A percentile compares a stretch with the other conserved stretches of the same genome.
Conservation (phyloP, 306 rosid species). For the Prunus dulcis region DNA sequence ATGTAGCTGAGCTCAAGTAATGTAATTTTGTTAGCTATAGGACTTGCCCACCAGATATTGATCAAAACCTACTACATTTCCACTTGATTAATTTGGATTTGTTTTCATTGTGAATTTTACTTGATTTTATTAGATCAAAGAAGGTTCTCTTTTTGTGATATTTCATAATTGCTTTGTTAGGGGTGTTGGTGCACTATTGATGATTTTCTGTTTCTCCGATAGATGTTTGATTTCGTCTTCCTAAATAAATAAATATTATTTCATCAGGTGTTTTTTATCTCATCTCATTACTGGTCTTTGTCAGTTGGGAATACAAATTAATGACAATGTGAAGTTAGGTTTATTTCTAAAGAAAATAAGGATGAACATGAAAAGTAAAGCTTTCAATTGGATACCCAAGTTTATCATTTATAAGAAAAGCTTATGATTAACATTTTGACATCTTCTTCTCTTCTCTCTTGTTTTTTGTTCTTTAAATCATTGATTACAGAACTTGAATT, state of each 20-base stretch:
- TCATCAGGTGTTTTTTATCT: background rate
- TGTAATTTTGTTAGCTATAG: background rate
- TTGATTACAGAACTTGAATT: slow-evolving; percentile 6
- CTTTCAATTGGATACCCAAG: slow-evolving; percentile 3
- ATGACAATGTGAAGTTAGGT: background rate
- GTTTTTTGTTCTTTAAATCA: background rate
- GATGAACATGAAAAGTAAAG: background rate
- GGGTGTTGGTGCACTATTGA: background rate
- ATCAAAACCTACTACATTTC: background rate
- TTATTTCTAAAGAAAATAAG: background rate
- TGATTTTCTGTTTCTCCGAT: background rate
- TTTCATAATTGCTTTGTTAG: background rate
- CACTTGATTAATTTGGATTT: background rate
- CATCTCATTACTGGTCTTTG: background rate
- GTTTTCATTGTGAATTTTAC: background rate
- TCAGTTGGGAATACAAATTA: too few species aligned
- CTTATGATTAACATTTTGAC: slow-evolving; percentile 9
- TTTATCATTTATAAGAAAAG: background rate
- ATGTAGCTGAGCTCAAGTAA: background rate
- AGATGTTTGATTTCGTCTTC: background rate
- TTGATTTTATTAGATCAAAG: background rate
- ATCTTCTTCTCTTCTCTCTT: slow-evolving; percentile 4
- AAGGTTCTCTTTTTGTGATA: background rate
- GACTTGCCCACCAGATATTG: background rate
- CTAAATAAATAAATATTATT: background rate